Percentiles rank a stretch among this genome's conserved stretches.
These are phyloP conservation scores for Kandelia obovata DNA, from an alignment of 345 rosid genomes.

Conservation along the genomic window DNA sequence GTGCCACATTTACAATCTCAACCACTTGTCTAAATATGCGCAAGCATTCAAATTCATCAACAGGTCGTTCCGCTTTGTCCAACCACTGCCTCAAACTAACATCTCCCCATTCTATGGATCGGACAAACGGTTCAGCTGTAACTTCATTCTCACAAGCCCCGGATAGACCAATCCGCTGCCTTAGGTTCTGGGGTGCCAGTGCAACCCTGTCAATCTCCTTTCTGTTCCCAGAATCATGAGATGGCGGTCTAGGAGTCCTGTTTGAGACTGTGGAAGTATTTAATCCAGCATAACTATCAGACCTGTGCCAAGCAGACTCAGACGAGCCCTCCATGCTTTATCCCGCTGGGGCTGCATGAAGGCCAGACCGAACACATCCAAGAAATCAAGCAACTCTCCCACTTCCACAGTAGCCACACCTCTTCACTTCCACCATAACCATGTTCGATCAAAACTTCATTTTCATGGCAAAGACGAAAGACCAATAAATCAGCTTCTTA, in stretches of 20 bases:
- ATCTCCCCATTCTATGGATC: slow-evolving; percentile 74
- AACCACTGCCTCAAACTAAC: slow-evolving; percentile 95
- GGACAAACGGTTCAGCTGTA: slow-evolving; percentile 47
- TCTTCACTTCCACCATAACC: slow-evolving; percentile 38
- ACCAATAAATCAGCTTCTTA: slow-evolving; percentile 12
- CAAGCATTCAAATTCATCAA: slow-evolving; percentile 77
- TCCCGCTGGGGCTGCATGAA: slow-evolving; percentile 43
- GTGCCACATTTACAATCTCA: slow-evolving; percentile 77
- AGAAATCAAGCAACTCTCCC: slow-evolving; percentile 33
- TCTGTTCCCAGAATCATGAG: slow-evolving; percentile 33
- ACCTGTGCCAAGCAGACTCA: slow-evolving; percentile 56
- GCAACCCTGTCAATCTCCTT: slow-evolving; percentile 43
- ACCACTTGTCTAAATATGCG: slow-evolving; percentile 91
- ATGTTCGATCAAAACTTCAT: slow-evolving; percentile 45
- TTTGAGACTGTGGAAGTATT: slow-evolving; percentile 54
- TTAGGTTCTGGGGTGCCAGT: slow-evolving; percentile 45
- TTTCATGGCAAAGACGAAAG: slow-evolving; percentile 5
- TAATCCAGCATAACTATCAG: slow-evolving; percentile 54
- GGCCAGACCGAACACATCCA: slow-evolving; percentile 35
- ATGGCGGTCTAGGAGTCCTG: slow-evolving; percentile 41
- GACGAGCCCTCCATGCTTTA: slow-evolving; percentile 80
- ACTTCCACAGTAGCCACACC: slow-evolving; percentile 23
- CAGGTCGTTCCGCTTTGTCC: slow-evolving; percentile 67
- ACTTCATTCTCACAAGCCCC: slow-evolving; percentile 54
- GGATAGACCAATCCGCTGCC: slow-evolving; percentile 48